phyloP scores from a whole-genome alignment of 2,329 filamentous ascomycete genomes.

The Aspergillus pseudoterreus region DNA sequence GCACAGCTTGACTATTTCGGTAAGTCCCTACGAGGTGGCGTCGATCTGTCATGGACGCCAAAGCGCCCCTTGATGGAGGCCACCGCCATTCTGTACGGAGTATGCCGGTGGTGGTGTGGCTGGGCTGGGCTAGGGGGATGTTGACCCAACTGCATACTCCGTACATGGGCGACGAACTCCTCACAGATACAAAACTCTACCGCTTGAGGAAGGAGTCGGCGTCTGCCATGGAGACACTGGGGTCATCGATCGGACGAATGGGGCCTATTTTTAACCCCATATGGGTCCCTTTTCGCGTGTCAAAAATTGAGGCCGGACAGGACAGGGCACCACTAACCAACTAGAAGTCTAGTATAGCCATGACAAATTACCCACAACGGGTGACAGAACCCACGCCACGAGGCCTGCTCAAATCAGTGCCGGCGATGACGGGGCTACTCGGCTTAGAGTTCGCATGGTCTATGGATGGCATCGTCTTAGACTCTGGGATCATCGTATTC shows the following conservation, averaged over 20 bases:
- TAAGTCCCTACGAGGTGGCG: constrained; percentile 1
- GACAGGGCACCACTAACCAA: background rate
- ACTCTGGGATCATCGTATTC: constrained; percentile 3
- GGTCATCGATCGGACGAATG: background rate
- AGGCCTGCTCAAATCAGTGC: constrained; percentile 8
- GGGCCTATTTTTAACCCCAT: background rate
- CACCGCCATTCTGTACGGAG: background rate
- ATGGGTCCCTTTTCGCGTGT: background rate
- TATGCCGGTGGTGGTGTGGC: background rate
- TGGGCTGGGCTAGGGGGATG: too few relatives aligned
- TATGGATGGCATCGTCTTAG: background rate
- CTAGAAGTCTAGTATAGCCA: background rate
- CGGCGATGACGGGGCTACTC: constrained; percentile 6
- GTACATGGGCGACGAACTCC: background rate
- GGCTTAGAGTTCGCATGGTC: background rate
- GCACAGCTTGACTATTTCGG: background rate
- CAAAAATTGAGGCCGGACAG: background rate
- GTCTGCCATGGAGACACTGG: background rate
- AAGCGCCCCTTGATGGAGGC: constrained; percentile 1
- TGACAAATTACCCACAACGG: constrained; percentile 10
- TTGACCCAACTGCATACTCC: background rate
- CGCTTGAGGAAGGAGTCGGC: constrained; percentile 1
- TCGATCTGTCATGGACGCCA: constrained; percentile 1
- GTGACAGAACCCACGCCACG: constrained; percentile 9
- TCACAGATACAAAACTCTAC: background rate